Evolutionary conservation across 1,284 basidiomycete species (phyloP).

Genomic region (Marasmius oreades): DNA sequence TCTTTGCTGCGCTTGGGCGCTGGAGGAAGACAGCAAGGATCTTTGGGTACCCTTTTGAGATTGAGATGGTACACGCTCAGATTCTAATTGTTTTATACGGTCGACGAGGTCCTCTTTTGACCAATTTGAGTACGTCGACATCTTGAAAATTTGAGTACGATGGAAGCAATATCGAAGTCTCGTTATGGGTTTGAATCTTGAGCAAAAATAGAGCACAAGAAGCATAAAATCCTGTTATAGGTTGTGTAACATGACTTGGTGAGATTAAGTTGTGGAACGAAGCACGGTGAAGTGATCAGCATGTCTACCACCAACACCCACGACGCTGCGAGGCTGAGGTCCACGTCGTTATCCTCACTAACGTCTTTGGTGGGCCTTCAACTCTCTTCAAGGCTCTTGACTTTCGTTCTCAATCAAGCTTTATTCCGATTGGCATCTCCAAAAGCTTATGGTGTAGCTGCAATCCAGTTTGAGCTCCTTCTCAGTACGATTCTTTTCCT

Average conservation of each 20-base stretch:
- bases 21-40: slow-evolving; percentile 16
- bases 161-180: background rate
- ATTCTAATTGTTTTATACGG: slow-evolving; percentile 54
- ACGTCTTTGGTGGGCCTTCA: slow-evolving; percentile 81
- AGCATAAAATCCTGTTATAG: background rate
- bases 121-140: slow-evolving; percentile 48
- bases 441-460: slow-evolving; percentile 81
- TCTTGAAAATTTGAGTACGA: background rate
- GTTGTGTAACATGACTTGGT: background rate
- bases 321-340: background rate
- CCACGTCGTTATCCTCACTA: slow-evolving; percentile 8
- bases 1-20: slow-evolving; percentile 5
- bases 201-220: background rate
- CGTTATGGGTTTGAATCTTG: background rate
- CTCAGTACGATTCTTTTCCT: slow-evolving; percentile 90
- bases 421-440: slow-evolving; percentile 85
- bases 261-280: background rate
- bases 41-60: slow-evolving; percentile 6
- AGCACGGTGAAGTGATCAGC: background rate
- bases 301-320: background rate
- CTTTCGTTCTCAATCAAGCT: slow-evolving; percentile 86
- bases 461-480: slow-evolving; percentile 84
- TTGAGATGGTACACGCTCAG: slow-evolving; percentile 4
- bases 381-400: slow-evolving; percentile 78
- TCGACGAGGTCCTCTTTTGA: slow-evolving; percentile 66